Base-by-base conservation (phyloP, 2,329 filamentous ascomycete species). In the Hypomyces perniciosus region DNA sequence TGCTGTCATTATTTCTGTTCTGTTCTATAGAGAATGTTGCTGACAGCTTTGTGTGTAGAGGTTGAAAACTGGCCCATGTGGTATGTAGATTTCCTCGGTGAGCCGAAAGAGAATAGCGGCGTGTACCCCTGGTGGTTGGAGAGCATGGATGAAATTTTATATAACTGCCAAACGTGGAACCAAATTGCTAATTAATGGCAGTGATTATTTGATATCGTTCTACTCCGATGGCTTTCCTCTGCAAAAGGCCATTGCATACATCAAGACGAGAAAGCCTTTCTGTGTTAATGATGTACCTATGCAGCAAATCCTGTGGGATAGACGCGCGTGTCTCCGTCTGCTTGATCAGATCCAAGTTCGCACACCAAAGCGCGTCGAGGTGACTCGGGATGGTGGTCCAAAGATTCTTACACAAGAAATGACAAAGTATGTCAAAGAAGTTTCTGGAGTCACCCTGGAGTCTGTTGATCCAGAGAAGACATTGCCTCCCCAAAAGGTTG, bases 231-330 rank as follows among this genome's bases (percentile, higher is more conserved):
- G 93, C 1, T 99, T 99, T 59, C 93, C 93, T 0, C 73, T 99
- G 43, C 91, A 97, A 58, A 99, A 99, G 67, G 93, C 95, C 5
- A 95, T 99, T 61, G 89, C 90, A 33, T 99, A 99, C 68, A 89
- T 90, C 55, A 90, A 90, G 62, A 80, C 95, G 8, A 84, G 93
- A 50, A 95, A 95, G 65, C 93, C 93, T 1, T 97, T 96, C 61
- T 96, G 92, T 65, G 91, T 99, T 64, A 99, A 99, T 65, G 92
- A 99, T 67, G 77, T 99, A 40, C 88, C 90, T 1, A 96, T 99
- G 90, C 93, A 99, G 67, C 91, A 95, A 68, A 83, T 99, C 5
- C 75, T 99, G 3, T 99, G 93, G 93, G 93, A 99, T 67, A 84
- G 95, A 44, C 85, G 95, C 33, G 76, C 97, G 27, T 97, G 93